Evolutionary conservation across 192 early-diverging fungal genomes (phyloP).

Genomic region (Rhizoclosmatium globosum): DNA sequence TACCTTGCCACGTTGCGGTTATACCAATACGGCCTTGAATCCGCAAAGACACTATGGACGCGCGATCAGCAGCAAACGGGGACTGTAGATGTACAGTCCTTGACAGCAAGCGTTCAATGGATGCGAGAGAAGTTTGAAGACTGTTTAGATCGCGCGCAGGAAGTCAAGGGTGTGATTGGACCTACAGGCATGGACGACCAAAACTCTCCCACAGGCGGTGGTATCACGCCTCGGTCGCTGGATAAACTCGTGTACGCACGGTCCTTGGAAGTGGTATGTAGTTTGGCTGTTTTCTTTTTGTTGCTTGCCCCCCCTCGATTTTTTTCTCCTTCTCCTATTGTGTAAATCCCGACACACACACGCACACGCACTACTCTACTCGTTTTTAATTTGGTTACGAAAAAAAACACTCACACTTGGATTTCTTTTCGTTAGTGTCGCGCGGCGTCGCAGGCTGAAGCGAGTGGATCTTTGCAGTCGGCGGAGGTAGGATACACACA

Average conservation of each 20-base stretch:
- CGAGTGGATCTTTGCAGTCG: slow-evolving; percentile 3
- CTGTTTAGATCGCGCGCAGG: slow-evolving; percentile 84
- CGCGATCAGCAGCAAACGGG: slow-evolving; percentile 15
- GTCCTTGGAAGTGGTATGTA: slow-evolving; percentile 54
- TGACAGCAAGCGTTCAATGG: slow-evolving; percentile 84
- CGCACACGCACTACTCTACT: slow-evolving; percentile 4
- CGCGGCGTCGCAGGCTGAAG: slow-evolving; percentile 44
- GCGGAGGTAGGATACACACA: slow-evolving; percentile 52
- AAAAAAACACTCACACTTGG: no score
- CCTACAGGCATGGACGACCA: no score
- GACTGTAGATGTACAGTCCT: slow-evolving; percentile 38
- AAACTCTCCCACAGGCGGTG: background rate
- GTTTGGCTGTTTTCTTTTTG: background rate
- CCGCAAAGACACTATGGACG: slow-evolving; percentile 51
- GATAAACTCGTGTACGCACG: slow-evolving; percentile 53
- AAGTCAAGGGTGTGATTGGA: slow-evolving; percentile 27
- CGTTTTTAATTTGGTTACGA: background rate
- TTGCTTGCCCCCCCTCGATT: no score
- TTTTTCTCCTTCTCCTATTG: background rate
- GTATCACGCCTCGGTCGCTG: slow-evolving; percentile 22
- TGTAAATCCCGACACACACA: background rate
- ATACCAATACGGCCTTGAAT: slow-evolving; percentile 58
- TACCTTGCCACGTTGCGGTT: slow-evolving; percentile 52
- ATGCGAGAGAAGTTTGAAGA: slow-evolving; percentile 90
- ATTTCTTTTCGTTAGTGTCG: slow-evolving; percentile 36